Base-by-base conservation (phyloP, 163 green algal species). In the Scenedesmus sp. region DNA sequence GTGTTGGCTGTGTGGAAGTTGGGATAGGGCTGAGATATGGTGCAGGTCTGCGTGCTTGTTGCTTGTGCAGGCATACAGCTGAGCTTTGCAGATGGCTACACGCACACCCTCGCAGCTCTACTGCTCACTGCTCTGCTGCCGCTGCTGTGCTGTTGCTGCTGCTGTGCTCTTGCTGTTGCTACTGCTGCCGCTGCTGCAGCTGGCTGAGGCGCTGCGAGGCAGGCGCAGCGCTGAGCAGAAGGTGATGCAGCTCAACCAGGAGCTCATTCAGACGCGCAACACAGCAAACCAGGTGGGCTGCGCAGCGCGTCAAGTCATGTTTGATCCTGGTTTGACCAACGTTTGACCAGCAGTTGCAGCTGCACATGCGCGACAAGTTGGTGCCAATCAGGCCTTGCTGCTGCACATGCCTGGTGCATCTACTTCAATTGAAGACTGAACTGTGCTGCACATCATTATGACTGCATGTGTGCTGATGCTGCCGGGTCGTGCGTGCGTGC, bases 281-380 rank as follows among this genome's bases (percentile, higher is more conserved):
- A 90, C 90, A 34, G 90, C 90, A 67, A 90, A 90, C 54, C 83
- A 93, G 57, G 90, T 90, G 64, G 4, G 66, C 66, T 4, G 34
- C 34, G 34, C 34, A 46, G 34, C 34, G 34, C 34, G 34, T 46
- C 34, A 46, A 46, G 34, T 46, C 34, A 46, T 46, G 34, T 46
- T 46, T 46, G 34, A 46, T 46, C 34, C 34, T 46, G 34, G 34
- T 46, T 46, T 46, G 34, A 46, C 34, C 34, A 46, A 46, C 34
- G 34, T 46, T 46, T 46, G 34, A 46, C 34, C 34, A 46, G 34
- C 34, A 46, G 34, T 46, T 85, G 13, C 59, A 66, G 64, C 84
- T 46, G 34, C 34, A 46, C 34, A 46, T 46, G 34, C 34, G 34
- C 34, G 34, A 46, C 34, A 46, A 46, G 34, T 5, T 34, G 73